Percentiles rank a stretch among this genome's conserved stretches.
These are phyloP conservation scores for Viola pubescens DNA, from an alignment of 441 rosid genomes.

Conservation along the genomic window DNA sequence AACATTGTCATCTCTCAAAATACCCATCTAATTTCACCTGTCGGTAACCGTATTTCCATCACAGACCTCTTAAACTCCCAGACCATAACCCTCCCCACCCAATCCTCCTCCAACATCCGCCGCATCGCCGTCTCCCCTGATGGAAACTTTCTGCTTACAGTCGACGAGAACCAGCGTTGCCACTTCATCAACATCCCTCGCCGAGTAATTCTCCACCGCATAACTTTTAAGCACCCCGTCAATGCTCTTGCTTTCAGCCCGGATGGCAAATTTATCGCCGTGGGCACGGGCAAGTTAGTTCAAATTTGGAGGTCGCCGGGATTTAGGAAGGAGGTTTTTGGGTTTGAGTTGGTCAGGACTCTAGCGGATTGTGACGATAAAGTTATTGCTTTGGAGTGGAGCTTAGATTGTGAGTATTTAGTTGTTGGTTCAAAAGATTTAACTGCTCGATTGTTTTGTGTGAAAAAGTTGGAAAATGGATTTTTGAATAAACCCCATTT, in stretches of 20 bases:
- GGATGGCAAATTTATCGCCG: conserved; percentile 64
- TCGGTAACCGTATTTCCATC: conserved; percentile 83
- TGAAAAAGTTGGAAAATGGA: conserved; percentile 50
- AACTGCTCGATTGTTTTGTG: conserved; percentile 66
- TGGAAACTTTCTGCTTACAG: conserved; percentile 66
- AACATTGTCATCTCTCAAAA: conserved; percentile 54
- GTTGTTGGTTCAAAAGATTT: conserved; percentile 85
- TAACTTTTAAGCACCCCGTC: conserved; percentile 52
- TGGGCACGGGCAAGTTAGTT: conserved; percentile 45
- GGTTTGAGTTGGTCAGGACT: conserved; percentile 70
- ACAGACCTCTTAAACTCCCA: conserved; percentile 78
- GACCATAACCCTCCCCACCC: conserved; percentile 55
- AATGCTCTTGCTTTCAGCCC: conserved; percentile 62
- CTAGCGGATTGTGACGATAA: conserved; percentile 68
- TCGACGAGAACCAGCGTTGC: conserved; percentile 73
- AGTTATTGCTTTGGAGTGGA: conserved; percentile 68
- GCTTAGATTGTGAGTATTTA: conserved; percentile 61
- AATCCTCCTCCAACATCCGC: conserved; percentile 63
- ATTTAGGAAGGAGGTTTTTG: conserved; percentile 60
- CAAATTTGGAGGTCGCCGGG: conserved; percentile 91
- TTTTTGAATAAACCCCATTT: conserved; percentile 57
- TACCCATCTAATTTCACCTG: conserved; percentile 67
- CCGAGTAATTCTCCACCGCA: conserved; percentile 66
- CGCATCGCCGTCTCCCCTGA: conserved; percentile 77
- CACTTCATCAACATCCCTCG: conserved; percentile 73